Evolutionary conservation across 2,329 filamentous ascomycete species (phyloP), one percentile per base, ranked within the genome.

Genomic region (Beauveria caledonica): DNA sequence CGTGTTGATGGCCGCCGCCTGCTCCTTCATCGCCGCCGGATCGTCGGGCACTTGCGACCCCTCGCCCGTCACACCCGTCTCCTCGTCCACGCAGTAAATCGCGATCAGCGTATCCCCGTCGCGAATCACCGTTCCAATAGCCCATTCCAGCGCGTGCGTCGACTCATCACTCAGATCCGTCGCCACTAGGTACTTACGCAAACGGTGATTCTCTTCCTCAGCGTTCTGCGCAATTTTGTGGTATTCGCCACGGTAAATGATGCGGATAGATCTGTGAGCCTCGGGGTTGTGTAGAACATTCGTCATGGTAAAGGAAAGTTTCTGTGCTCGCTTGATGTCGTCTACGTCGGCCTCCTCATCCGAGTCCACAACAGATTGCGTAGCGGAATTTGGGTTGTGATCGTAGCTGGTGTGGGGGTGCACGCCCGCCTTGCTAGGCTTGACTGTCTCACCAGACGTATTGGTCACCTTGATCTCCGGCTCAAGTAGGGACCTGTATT

Each of bases 141-240:
- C 94, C 94, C 94, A 99, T 72, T 99, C 94, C 36, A 99, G 80
- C 1, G 94, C 94, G 72, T 97, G 95, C 7, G 90, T 90, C 5
- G 93, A 92, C 75, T 99, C 94, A 42, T 94, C 90, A 66, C 92
- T 97, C 3, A 97, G 77, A 73, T 99, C 94, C 0, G 91, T 97
- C 3, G 94, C 93, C n/a, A 97, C 92, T 17, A 99, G 78, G 70
- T 97, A 99, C 68, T 94, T 95, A 58, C 94, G 84, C 63, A 93
- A 83, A 58, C 89, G 85, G 54, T 89, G 85, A 54, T 90, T 81
- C 57, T 91, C 90, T 13, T 90, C 88, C 60, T 92, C 86, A 0
- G 89, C 89, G 68, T 92, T 86, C 65, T 87, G 82, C 48, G 89
- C 86, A 65, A 96, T 87, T 66, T 85, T 83, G 54, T 77, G 76